Percentiles rank a stretch among this genome's conserved stretches.
Evolutionary conservation across 192 early-diverging fungal genomes (phyloP).

Genomic region (Podila clonocystis): DNA sequence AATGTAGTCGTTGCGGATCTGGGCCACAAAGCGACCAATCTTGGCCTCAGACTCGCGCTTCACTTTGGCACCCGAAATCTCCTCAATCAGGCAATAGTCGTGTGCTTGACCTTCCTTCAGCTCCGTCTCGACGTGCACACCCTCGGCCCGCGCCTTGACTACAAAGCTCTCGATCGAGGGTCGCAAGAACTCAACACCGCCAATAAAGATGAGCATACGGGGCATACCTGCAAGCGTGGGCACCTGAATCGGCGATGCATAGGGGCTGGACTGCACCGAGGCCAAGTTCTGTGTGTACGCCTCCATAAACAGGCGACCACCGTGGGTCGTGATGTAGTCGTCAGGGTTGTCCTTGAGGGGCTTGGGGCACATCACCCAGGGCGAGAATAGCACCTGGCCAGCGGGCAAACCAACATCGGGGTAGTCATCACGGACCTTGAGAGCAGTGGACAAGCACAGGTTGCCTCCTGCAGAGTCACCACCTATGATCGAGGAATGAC

Average conservation of each 20-base stretch:
- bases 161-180: slow-evolving; percentile 42
- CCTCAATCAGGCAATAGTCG: slow-evolving; percentile 36
- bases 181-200: slow-evolving; percentile 29
- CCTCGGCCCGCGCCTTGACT: slow-evolving; percentile 34
- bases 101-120: slow-evolving; percentile 17
- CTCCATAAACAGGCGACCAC: slow-evolving; percentile 18
- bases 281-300: slow-evolving; percentile 29
- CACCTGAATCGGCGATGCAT: slow-evolving; percentile 24
- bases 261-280: slow-evolving; percentile 23
- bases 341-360: slow-evolving; percentile 21
- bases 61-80: slow-evolving; percentile 19
- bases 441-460: slow-evolving; percentile 31
- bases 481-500: slow-evolving; percentile 5
- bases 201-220: slow-evolving; percentile 32
- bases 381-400: slow-evolving; percentile 43
- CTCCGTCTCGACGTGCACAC: slow-evolving; percentile 15
- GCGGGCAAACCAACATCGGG: slow-evolving; percentile 24
- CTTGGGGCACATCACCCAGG: slow-evolving; percentile 44
- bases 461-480: slow-evolving; percentile 53
- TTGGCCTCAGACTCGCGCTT: slow-evolving; percentile 12
- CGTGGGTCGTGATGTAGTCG: slow-evolving; percentile 26
- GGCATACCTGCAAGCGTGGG: slow-evolving; percentile 22
- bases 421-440: slow-evolving; percentile 41
- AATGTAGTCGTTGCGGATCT: slow-evolving; percentile 17
- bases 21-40: slow-evolving; percentile 33